phyloP scores from a whole-genome alignment of 1,284 basidiomycete species.

The Marasmius sp. region DNA sequence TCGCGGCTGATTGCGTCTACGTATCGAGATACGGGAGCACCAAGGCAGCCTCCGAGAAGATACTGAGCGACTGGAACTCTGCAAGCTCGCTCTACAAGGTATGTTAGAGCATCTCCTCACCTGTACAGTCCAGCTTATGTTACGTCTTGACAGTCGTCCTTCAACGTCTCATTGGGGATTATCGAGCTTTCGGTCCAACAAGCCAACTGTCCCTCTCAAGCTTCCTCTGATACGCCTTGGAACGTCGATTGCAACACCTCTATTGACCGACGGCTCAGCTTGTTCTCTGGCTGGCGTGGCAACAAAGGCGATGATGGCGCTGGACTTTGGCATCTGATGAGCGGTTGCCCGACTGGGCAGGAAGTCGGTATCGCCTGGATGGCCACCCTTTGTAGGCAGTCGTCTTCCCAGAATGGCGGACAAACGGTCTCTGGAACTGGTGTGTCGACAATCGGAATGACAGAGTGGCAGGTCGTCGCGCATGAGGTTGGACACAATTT shows the following conservation, averaged over 20 bases:
- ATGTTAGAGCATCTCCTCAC: constrained; percentile 10
- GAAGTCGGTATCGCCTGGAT: constrained; percentile 94
- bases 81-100: constrained; percentile 80
- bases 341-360: constrained; percentile 80
- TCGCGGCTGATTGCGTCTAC: constrained; percentile 88
- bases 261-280: constrained; percentile 71
- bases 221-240: constrained; percentile 54
- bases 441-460: constrained; percentile 73
- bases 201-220: constrained; percentile 52
- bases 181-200: constrained; percentile 75
- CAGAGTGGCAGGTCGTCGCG: constrained; percentile 84
- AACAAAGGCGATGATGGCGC: constrained; percentile 65
- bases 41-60: constrained; percentile 69
- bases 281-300: constrained; percentile 86
- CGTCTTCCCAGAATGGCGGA: constrained; percentile 43
- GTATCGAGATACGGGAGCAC: constrained; percentile 58
- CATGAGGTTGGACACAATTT: constrained; percentile 93
- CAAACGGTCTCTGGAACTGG: constrained; percentile 78
- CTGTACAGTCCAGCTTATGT: not conserved
- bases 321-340: constrained; percentile 91
- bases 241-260: constrained; percentile 52
- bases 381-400: constrained; percentile 70
- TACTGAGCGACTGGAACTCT: constrained; percentile 78
- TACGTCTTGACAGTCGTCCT: constrained; percentile 48
- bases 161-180: constrained; percentile 87